These are phyloP conservation scores for Crithidia expoeki DNA, from an alignment of 208 protist species.

Conservation along the genomic window DNA sequence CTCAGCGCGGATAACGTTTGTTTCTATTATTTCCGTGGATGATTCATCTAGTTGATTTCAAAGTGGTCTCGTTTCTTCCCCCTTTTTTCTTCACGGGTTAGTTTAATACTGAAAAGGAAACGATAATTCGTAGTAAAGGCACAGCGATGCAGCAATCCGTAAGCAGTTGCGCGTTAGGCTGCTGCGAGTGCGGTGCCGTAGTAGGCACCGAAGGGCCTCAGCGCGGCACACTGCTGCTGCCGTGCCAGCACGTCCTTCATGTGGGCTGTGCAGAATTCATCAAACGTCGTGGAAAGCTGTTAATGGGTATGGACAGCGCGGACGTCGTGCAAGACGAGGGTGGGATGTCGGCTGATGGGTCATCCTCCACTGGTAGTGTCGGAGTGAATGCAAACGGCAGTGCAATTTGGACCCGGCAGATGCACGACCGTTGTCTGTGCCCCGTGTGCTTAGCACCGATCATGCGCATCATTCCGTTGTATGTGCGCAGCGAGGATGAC, in stretches of 20 bases:
- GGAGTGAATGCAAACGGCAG: not conserved
- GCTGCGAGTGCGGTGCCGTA: constrained; percentile 75
- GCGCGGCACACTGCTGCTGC: constrained; percentile 70
- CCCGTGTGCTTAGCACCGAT: constrained; percentile 50
- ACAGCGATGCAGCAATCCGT: not conserved
- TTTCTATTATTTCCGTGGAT: not conserved
- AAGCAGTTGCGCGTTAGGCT: constrained; percentile 37
- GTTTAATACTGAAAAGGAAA: not conserved
- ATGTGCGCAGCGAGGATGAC: constrained; percentile 31
- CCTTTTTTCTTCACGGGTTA: not conserved
- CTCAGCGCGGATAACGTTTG: not conserved
- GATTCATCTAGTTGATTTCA: not conserved
- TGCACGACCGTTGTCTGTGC: constrained; percentile 36
- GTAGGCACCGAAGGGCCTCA: constrained; percentile 67
- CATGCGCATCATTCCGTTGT: constrained; percentile 61
- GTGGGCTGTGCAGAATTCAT: constrained; percentile 79
- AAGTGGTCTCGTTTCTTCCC: not conserved
- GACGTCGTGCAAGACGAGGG: constrained; percentile 21
- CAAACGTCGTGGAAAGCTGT: constrained; percentile 36
- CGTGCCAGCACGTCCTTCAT: constrained; percentile 87
- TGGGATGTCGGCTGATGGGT: not conserved
- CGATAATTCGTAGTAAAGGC: not conserved
- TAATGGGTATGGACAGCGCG: constrained; percentile 20
- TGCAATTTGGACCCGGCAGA: constrained; percentile 3
- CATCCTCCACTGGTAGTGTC: not conserved